Evolutionary conservation across 129 eudicot genomes (phyloP), one percentile per base, ranked within the genome.

Genomic region (Flaveria ramosissima): DNA sequence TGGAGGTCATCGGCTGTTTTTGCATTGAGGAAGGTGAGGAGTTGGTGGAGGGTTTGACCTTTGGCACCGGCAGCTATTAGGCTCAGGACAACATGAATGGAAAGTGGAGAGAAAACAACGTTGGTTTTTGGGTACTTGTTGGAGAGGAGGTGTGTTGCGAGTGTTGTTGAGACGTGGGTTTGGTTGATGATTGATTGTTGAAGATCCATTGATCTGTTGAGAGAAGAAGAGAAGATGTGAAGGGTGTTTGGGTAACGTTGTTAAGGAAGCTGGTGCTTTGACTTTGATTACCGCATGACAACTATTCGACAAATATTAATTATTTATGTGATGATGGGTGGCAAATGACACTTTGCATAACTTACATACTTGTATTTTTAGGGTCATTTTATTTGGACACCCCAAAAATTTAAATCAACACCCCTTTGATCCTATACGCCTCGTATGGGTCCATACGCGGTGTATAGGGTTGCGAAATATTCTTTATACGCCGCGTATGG

Each of bases 91-190:
- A 62, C 21, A 7, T 62, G 68, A 43, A 62, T 30, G 11, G 71
- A 36, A 41, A 66, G 52, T 0, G 71, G 71, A 4, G 71, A 66
- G 51, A 17, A 66, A 10, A 66, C 71, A 9, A 66, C 1, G 71
- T 66, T 66, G 52, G 51, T n/a, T 10, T 17, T 67, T 16, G 71
- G 52, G 51, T 6, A 61, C 14, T 17, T 3, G 13, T 41, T 3
- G 27, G 71, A 41, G 27, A 67, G 14, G 5, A 67, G 71, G 16
- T 67, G 52, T 32, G 51, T 41, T 36, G 71, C 48, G 14, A 66
- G 71, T 17, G 51, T 39, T 24, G 46, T n/a, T 2, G 71, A 66
- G 30, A 66, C 71, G 20, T 36, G 52, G 71, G 71, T 66, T 66
- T 67, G 71, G 30, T 41, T 67, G 14, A 0, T 9, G 27, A 67